These are phyloP conservation scores for Rhazya stricta DNA, from an alignment of 257 asterid genomes.

Conservation along the genomic window DNA sequence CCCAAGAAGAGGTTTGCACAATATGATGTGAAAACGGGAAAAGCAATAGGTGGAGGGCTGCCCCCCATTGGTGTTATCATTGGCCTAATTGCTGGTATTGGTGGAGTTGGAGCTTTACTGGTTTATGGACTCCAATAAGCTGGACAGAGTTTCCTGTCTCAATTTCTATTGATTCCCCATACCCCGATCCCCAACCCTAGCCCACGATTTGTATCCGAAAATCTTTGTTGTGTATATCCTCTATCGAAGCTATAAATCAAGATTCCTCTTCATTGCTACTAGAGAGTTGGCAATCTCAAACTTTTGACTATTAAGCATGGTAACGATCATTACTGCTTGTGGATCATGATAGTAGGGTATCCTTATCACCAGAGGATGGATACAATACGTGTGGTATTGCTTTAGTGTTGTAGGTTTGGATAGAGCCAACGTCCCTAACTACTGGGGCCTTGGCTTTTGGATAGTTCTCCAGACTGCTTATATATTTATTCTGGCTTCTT, in stretches of 20 bases:
- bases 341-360: neutral
- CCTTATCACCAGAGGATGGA: neutral
- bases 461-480: too few relatives aligned
- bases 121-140: constrained; percentile 77
- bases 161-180: neutral
- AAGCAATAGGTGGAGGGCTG: constrained; percentile 78
- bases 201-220: neutral
- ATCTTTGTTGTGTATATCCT: neutral
- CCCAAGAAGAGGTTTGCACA: constrained; percentile 94
- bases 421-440: too few relatives aligned
- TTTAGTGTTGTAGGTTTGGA: neutral
- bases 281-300: neutral
- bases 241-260: neutral
- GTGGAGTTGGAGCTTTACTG: constrained; percentile 84
- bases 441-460: too few relatives aligned
- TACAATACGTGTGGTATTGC: neutral
- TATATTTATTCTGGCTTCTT: too few relatives aligned
- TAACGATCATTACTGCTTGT: neutral
- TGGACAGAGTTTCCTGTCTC: neutral
- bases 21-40: constrained; percentile 82
- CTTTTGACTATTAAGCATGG: neutral
- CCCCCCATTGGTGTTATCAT: constrained; percentile 89
- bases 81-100: constrained; percentile 76
- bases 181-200: neutral
- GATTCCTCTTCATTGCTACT: neutral